Base-by-base conservation (phyloP, 2,329 filamentous ascomycete species). In the Dactylellina sp. region DNA sequence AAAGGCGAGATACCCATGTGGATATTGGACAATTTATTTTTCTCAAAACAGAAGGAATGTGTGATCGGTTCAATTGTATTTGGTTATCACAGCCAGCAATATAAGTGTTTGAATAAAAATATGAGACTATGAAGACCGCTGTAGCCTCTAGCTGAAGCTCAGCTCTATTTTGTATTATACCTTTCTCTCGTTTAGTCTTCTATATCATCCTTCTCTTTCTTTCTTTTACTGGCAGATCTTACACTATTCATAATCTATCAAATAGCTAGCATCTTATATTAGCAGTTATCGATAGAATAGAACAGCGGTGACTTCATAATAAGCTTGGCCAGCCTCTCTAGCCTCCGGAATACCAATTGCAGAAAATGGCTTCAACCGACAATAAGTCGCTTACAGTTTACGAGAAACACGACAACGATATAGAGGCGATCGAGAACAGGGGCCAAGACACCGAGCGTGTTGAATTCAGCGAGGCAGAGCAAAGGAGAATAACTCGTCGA, bases 401-500 rank as follows among this genome's bases (percentile, higher is more conserved):
- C 59, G 22, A 49, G 7, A 22, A 50, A 25, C 20, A n/a, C 24
- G 22, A 46, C 16, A 32, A 18, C 25, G 39, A 20, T n/a, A 7
- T 64, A 1, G 60, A 64, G 24, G 37, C 47, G 11, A 28, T 52
- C 12, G 49, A 64, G 3, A 50, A 5, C 20, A 20, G 14, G 2
- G 20, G 12, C 46, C 7, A 52, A 53, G 9, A 42, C 7, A 6
- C 39, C 42, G 1, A 55, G 39, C 6, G 50, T 57, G 24, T 56
- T 20, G 62, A 65, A 46, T 65, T 56, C 20, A 14, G 14, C 9
- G 62, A 65, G 22, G 81, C 83, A 16, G 88, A 94, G 81, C 86
- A 91, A 81, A 86, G 83, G 79, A 85, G 82, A 52, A 91, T 95
- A 78, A 87, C 92, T 46, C 84, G 85, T 65, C 86, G 87, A 11